Base-by-base conservation (phyloP, 768 basidiomycete species). In the Sutorius australiensis region DNA sequence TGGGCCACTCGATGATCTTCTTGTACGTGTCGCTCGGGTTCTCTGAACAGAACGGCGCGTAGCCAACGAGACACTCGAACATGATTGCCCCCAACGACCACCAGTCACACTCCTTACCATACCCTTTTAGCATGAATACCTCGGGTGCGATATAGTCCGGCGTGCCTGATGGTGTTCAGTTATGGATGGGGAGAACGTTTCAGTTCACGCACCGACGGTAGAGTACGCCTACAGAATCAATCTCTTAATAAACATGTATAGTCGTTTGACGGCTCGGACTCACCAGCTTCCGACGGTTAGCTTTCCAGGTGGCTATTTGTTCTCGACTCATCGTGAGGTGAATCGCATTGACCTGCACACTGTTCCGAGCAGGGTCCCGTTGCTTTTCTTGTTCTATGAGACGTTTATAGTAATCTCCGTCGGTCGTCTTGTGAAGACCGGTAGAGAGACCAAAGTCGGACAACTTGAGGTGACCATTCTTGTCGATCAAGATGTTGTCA, bases 101-200 rank as follows among this genome's bases (percentile, higher is more conserved):
- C 95, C 95, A 99, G 72, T 99, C 95, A 67, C 95, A 98, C 72
- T 98, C 95, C 71, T 95, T 95, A 43, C 94, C 93, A 62, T 99
- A 99, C 5, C 95, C 95, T 66, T 95, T 89, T 76, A 95, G 87
- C 68, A 93, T 73, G 79, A 99, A 98, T 61, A 98, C 95, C 65
- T 98, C 95, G 3, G 95, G 95, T 0, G 95, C 94, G 63, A 98
- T 98, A 80, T 95, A 81, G 46, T 56, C 68, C 31, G 68, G 68
- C 11, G 68, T 69, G 46, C 68, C 68, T 69, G 33, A 17, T n/a
- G 31, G 16, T 11, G 39, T 38, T 68, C 11, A 56, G 52, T 3
- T 30, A 45, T 38, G 10, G 33, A 11, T 16, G 30, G 6, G 2
- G 5, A 11, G 17, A 39, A 21, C 9, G 3, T 37, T 21, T 28